Conservation (phyloP, 192 early-diverging fungal species). For the Entomortierella parvispora region DNA sequence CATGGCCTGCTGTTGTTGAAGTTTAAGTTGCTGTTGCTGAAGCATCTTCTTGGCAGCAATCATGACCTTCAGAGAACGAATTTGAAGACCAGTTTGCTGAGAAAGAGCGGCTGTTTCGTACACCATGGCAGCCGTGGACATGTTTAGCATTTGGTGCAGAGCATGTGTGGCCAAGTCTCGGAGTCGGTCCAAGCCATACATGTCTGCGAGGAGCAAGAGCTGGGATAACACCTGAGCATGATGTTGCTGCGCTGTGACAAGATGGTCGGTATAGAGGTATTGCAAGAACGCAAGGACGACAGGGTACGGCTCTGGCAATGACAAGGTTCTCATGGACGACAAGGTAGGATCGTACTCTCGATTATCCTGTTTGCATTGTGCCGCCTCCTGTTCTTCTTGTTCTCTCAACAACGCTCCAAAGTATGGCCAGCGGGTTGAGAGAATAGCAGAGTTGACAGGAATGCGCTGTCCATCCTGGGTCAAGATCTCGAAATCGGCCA, state of each 20-base stretch:
- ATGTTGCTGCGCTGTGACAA: constrained; percentile 74
- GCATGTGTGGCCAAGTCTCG: constrained; percentile 63
- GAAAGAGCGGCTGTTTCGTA: constrained; percentile 74
- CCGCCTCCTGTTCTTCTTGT: constrained; percentile 42
- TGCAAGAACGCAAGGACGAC: constrained; percentile 72
- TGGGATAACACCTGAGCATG: constrained; percentile 75
- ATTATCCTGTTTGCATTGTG: constrained; percentile 34
- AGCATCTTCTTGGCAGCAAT: constrained; percentile 65
- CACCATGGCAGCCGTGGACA: constrained; percentile 70
- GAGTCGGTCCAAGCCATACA: constrained; percentile 68
- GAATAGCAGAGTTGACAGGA: constrained; percentile 58
- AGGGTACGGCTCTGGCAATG: constrained; percentile 54
- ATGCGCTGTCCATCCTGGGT: constrained; percentile 52
- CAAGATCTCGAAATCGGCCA: constrained; percentile 59
- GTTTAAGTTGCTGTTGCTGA: constrained; percentile 60
- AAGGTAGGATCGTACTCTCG: constrained; percentile 42
- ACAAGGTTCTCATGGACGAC: constrained; percentile 43
- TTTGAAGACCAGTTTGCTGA: constrained; percentile 73
- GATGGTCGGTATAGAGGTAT: constrained; percentile 73
- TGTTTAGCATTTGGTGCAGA: constrained; percentile 71
- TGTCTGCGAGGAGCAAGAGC: constrained; percentile 68
- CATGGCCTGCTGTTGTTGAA: constrained; percentile 47
- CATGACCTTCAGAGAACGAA: constrained; percentile 64
- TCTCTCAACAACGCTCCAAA: constrained; percentile 53
- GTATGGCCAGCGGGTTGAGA: constrained; percentile 57